Evolutionary conservation across 176 grass and related monocot genomes (phyloP).

Genomic region (Neostapfia colusana): DNA sequence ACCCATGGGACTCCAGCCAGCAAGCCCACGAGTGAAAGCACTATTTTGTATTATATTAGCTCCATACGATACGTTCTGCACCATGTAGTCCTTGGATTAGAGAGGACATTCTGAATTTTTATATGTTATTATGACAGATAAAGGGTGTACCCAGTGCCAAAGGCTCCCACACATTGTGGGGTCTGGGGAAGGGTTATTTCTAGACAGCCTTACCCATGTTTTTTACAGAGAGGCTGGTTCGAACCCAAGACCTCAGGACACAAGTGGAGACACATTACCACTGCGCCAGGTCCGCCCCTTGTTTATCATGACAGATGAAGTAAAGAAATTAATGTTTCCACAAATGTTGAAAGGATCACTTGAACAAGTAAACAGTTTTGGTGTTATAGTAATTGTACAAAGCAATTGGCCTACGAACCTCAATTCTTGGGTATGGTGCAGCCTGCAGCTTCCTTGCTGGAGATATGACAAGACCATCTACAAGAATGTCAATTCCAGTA

Average conservation of each 20-base stretch:
- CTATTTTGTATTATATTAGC: constrained; percentile 73
- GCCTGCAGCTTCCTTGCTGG: constrained; percentile 54
- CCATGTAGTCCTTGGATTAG: constrained; percentile 33
- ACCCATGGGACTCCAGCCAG: constrained; percentile 84
- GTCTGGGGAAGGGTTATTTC: no score
- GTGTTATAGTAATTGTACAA: constrained; percentile 3
- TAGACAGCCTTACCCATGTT: no score
- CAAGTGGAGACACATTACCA: no score
- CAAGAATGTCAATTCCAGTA: constrained; percentile 84
- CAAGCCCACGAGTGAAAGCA: constrained; percentile 53
- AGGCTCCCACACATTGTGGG: no score
- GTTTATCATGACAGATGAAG: background rate
- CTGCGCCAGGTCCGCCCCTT: no score
- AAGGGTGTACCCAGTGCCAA: no score
- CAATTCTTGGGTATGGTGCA: constrained; percentile 55
- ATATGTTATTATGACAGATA: background rate
- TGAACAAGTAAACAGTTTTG: background rate
- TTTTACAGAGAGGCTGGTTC: no score
- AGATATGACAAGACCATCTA: constrained; percentile 72
- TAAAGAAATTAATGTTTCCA: constrained; percentile 20
- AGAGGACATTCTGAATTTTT: background rate
- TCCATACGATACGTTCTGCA: constrained; percentile 68
- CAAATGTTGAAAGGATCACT: background rate
- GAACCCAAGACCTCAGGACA: no score
- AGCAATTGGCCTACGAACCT: constrained; percentile 52